Conservation (phyloP, 495 filamentous ascomycete species). For the Penicillium lagena region DNA sequence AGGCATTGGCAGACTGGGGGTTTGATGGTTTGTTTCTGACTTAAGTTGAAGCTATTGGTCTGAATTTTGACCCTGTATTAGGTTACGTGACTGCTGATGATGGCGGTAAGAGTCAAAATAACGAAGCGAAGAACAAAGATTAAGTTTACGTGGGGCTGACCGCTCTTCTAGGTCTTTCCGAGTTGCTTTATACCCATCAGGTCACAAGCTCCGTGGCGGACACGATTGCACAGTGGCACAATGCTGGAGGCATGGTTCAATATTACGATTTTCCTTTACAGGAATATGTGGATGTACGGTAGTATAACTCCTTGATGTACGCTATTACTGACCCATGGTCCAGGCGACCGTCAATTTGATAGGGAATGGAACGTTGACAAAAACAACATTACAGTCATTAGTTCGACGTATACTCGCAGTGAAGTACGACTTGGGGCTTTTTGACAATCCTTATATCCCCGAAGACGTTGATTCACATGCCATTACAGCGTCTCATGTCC, state of each 20-base stretch:
- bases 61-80: not conserved
- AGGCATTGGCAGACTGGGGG: slow-evolving; percentile 5
- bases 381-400: not conserved
- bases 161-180: not conserved
- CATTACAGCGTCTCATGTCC: slow-evolving; percentile 2
- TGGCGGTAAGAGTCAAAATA: not conserved
- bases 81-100: slow-evolving; percentile 6
- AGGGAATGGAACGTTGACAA: not conserved
- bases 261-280: slow-evolving; percentile 5
- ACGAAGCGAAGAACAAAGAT: too few species aligned
- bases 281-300: slow-evolving; percentile 2
- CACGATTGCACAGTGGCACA: slow-evolving; percentile 6
- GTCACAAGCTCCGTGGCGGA: slow-evolving; percentile 7
- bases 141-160: too few species aligned
- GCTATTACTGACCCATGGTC: too few species aligned
- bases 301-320: too few species aligned
- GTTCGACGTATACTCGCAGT: slow-evolving; percentile 1
- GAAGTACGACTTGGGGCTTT: slow-evolving; percentile 4
- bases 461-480: not conserved
- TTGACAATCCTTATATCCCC: slow-evolving; percentile 3
- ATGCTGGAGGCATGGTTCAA: slow-evolving; percentile 5
- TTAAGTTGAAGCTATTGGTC: too few species aligned
- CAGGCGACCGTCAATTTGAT: slow-evolving; percentile 1
- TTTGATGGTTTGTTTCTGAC: slow-evolving; percentile 1
- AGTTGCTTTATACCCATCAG: slow-evolving; percentile 2